Evolutionary conservation across 2,329 filamentous ascomycete species (phyloP).

Genomic region (Claviceps humidiphila): DNA sequence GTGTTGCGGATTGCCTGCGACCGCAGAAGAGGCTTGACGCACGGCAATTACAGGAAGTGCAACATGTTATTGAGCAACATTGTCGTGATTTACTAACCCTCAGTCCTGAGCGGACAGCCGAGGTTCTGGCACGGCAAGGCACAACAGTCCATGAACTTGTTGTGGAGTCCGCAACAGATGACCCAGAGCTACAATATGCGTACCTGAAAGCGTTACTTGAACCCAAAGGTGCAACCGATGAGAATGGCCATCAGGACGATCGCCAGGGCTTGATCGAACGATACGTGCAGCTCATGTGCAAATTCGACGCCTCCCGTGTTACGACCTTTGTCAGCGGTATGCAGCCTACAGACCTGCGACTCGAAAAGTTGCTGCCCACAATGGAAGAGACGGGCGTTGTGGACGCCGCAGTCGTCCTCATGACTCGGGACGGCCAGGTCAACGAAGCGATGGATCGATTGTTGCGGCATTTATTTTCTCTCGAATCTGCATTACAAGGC

Average conservation of each 20-base stretch:
- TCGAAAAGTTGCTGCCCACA: constrained; percentile 69
- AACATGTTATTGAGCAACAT: constrained; percentile 50
- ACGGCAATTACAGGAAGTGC: constrained; percentile 61
- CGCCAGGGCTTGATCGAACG: constrained; percentile 55
- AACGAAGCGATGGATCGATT: constrained; percentile 74
- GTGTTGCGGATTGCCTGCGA: constrained; percentile 62
- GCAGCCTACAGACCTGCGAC: constrained; percentile 61
- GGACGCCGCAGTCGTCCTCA: constrained; percentile 81
- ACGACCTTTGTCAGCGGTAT: constrained; percentile 70
- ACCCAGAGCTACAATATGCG: constrained; percentile 54
- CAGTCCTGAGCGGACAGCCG: constrained; percentile 51
- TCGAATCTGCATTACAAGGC: constrained; percentile 67
- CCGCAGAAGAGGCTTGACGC: constrained; percentile 47
- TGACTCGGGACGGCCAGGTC: constrained; percentile 78
- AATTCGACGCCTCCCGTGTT: constrained; percentile 68
- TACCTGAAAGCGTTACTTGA: constrained; percentile 71
- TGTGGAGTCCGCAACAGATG: constrained; percentile 46
- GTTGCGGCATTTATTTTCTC: constrained; percentile 62
- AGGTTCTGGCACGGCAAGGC: constrained; percentile 47
- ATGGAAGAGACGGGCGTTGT: constrained; percentile 85
- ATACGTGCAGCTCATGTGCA: constrained; percentile 87
- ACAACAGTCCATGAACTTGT: constrained; percentile 54
- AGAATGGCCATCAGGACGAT: constrained; percentile 25
- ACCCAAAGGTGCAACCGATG: constrained; percentile 25
- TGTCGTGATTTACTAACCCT: constrained; percentile 54